Percentiles rank a stretch among this genome's conserved stretches.
Conservation (phyloP, 1,284 basidiomycete species). For the Somion occarium region DNA sequence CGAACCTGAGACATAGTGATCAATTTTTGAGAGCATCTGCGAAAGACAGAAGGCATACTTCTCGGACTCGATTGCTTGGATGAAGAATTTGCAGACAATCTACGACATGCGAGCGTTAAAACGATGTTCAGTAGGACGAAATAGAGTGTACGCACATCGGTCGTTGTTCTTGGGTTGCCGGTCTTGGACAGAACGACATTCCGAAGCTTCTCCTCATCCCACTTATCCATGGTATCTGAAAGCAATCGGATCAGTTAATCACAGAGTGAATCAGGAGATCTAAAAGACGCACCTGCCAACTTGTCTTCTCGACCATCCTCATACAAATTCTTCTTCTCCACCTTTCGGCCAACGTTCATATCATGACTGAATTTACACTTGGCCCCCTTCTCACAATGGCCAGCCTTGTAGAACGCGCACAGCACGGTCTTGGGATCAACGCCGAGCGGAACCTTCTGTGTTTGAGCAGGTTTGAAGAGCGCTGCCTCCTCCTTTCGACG, state of each 20-base stretch:
- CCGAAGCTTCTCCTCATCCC: constrained; percentile 93
- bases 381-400: constrained; percentile 83
- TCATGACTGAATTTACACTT: constrained; percentile 98
- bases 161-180: constrained; percentile 89
- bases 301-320: constrained; percentile 85
- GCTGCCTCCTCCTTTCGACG: constrained; percentile 84
- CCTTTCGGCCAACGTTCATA: constrained; percentile 83
- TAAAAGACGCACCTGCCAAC: constrained; percentile 51
- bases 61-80: constrained; percentile 93
- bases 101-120: constrained; percentile 26
- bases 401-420: constrained; percentile 87
- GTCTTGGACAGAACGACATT: constrained; percentile 85
- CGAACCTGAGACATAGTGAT: constrained; percentile 46
- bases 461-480: constrained; percentile 72
- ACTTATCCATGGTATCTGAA: constrained; percentile 94
- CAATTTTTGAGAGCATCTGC: constrained; percentile 2
- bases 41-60: constrained; percentile 49
- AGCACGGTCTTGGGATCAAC: constrained; percentile 92
- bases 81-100: constrained; percentile 98
- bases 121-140: background rate
- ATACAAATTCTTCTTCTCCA: constrained; percentile 96
- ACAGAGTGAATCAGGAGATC: constrained; percentile 3
- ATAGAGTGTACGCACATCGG: constrained; percentile 60
- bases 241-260: background rate
- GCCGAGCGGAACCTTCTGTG: constrained; percentile 91